Conservation (phyloP, 1,139 yeast genomes). For the Magnusiomyces clavatus region DNA sequence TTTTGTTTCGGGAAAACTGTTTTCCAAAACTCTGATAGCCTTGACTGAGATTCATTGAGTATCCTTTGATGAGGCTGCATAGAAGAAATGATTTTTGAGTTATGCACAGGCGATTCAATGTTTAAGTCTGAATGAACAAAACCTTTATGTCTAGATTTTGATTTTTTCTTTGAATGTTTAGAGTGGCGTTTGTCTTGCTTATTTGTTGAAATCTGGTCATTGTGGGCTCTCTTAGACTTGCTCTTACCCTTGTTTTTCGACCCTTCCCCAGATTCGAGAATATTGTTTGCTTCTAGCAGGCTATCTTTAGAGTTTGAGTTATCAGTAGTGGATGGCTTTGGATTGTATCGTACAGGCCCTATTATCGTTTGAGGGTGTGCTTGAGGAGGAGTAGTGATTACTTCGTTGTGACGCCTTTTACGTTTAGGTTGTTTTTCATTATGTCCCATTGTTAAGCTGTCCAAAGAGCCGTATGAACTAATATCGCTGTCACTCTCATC, state of each 20-base stretch:
- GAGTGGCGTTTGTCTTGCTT: neutral
- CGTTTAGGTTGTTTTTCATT: too few species aligned
- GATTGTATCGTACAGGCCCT: too few species aligned
- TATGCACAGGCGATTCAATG: slow-evolving; percentile 13
- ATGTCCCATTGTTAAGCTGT: too few species aligned
- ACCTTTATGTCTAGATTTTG: neutral
- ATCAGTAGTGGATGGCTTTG: too few species aligned
- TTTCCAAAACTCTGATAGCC: slow-evolving; percentile 2
- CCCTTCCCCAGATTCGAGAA: neutral
- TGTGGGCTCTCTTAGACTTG: neutral
- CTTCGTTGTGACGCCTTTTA: neutral
- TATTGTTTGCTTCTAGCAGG: neutral
- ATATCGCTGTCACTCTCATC: neutral
- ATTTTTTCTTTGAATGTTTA: neutral
- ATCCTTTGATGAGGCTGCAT: slow-evolving; percentile 1
- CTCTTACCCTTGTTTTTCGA: too few species aligned
- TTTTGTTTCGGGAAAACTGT: slow-evolving; percentile 1
- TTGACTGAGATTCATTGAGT: slow-evolving; percentile 4
- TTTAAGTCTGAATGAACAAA: slow-evolving; percentile 1
- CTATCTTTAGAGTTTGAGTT: neutral
- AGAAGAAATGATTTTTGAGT: slow-evolving; percentile 16
- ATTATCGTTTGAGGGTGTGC: too few species aligned
- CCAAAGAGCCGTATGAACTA: neutral
- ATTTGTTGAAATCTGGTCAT: neutral
- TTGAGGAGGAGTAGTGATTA: too few species aligned